Percentiles rank a stretch among this genome's conserved stretches.
Conservation (phyloP, 148 eudicot species). For the Rhododendron williamsianum region DNA sequence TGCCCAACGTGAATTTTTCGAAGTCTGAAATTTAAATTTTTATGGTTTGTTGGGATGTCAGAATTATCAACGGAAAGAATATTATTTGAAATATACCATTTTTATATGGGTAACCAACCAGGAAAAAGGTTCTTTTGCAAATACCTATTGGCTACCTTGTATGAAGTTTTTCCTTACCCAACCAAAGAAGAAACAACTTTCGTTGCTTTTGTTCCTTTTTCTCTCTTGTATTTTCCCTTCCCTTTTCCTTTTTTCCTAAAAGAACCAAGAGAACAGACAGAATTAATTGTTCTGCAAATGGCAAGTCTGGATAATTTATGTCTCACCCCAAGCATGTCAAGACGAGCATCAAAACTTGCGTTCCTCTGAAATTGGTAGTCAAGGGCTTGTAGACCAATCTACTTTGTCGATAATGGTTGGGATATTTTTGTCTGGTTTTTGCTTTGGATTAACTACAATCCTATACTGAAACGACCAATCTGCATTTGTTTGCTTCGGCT, state of each 20-base stretch:
- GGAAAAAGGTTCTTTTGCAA: not conserved
- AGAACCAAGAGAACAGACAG: not conserved
- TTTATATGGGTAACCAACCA: not conserved
- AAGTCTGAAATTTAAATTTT: not conserved
- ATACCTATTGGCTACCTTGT: not conserved
- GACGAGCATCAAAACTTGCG: not conserved
- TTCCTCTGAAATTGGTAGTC: not conserved
- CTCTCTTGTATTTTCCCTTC: not conserved
- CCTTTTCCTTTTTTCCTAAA: not conserved
- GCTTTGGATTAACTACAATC: not conserved
- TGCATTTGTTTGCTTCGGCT: not conserved
- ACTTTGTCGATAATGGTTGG: not conserved
- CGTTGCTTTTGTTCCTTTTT: not conserved
- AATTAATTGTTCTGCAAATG: not conserved
- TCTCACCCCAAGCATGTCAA: not conserved
- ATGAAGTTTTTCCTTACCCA: not conserved
- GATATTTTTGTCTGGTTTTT: not conserved
- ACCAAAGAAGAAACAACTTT: not conserved
- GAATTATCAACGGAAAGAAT: not conserved
- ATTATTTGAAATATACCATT: not conserved
- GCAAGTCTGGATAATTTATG: not conserved
- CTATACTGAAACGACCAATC: not conserved
- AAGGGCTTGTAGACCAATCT: not conserved
- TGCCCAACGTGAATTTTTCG: not conserved
- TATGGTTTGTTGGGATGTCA: not conserved